Evolutionary conservation across 345 rosid species (phyloP), one percentile per base, ranked within the genome.

Genomic region (Pistacia vera): DNA sequence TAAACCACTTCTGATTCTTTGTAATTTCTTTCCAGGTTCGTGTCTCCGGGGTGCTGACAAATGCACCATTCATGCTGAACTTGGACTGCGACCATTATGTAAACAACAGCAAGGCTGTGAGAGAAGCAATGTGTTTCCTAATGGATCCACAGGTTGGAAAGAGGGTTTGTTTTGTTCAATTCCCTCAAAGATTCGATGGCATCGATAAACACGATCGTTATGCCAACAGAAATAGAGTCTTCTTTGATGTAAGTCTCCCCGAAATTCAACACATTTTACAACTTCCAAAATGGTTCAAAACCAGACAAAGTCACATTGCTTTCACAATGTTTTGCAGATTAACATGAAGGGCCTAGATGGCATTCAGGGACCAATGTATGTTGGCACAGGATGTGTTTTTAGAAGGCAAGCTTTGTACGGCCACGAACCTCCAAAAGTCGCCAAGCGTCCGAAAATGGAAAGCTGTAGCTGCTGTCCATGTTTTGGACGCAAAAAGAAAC

Each of bases 321-420:
- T 41, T 69, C 52, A 14, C 44, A 36, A 44, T 59, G 66, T 55
- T 57, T 76, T 79, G 70, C 86, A 87, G 92, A 90, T 88, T 82
- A 90, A 87, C 83, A 88, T 92, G 97, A 92, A 90, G 84, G 97
- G 97, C 78, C 84, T 89, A 78, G 93, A 90, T 77, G 93, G 93
- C 44, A 89, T 96, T 75, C 99, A 96, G 73, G 98, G 98, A 68
- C 98, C 99, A 49, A 94, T 91, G 11, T 93, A 96, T 33, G 98
- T 93, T 41, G 99, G 99, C 80, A 93, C 97, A 36, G 98, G 99
- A 58, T 96, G 99, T 81, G 97, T 92, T 38, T 96, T 96, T 84
- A 89, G 90, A 76, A 81, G 99, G 74, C 94, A 90, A 66, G 99
- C 99, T 69, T 85, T 96, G 10, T 96, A 93, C 77, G 98, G 99